phyloP scores from a whole-genome alignment of 257 asterid species.

The Leptodermis oblonga region DNA sequence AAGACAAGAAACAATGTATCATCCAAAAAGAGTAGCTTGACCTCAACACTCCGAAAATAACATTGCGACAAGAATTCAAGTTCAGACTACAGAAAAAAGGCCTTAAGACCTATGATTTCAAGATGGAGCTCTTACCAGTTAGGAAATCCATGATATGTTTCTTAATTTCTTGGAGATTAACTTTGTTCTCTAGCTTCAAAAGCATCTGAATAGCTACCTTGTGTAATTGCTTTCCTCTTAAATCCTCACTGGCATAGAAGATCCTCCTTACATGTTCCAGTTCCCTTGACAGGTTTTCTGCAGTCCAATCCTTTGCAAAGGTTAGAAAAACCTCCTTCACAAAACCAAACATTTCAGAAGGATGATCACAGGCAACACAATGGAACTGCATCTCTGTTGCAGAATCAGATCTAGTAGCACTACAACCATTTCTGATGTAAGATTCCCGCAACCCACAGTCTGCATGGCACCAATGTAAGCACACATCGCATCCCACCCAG shows the following conservation, averaged over 20 bases:
- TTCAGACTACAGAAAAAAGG: background rate
- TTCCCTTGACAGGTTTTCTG: constrained; percentile 76
- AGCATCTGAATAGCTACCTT: constrained; percentile 58
- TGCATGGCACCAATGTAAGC: constrained; percentile 98
- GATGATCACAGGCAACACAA: constrained; percentile 94
- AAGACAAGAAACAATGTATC: too few relatives aligned
- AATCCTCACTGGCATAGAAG: constrained; percentile 69
- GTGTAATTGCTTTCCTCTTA: constrained; percentile 71
- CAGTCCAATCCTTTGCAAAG: constrained; percentile 79
- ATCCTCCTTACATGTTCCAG: constrained; percentile 73
- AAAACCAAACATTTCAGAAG: constrained; percentile 98
- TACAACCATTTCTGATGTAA: constrained; percentile 69
- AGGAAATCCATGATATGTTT: constrained; percentile 57
- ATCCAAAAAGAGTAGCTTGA: background rate
- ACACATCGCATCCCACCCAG: constrained; percentile 98
- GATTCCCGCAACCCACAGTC: constrained; percentile 90
- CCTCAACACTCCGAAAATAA: background rate
- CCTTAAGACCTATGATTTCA: background rate
- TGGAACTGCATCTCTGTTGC: constrained; percentile 90
- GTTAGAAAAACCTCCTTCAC: constrained; percentile 91
- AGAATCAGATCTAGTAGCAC: constrained; percentile 61
- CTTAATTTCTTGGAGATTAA: constrained; percentile 60
- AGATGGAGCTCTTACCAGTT: constrained; percentile 42
- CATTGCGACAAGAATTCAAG: background rate
- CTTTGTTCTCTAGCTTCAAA: constrained; percentile 51